These are phyloP conservation scores for Quambalaria eucalypti DNA, from an alignment of 1,284 basidiomycete species.

Conservation along the genomic window DNA sequence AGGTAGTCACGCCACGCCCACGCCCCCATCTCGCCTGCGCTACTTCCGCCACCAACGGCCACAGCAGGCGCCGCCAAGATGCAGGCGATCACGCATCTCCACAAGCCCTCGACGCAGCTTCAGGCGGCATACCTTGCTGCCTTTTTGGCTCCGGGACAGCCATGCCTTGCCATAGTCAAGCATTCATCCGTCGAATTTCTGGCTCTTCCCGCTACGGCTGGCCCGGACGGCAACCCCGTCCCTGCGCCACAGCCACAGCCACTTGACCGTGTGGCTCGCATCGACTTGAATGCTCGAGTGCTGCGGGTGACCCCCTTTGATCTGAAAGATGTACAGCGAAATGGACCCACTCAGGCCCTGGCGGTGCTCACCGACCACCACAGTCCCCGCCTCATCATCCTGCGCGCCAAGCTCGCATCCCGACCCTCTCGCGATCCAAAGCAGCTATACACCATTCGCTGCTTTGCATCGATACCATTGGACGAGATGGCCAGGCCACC, in stretches of 20 bases:
- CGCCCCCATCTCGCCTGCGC: no score
- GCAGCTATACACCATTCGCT: conserved; percentile 2
- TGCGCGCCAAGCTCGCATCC: conserved; percentile 6
- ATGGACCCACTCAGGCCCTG: no score
- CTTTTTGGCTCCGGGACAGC: conserved; percentile 16
- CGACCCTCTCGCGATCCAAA: neutral
- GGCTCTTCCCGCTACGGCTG: conserved; percentile 4
- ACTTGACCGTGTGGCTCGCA: conserved; percentile 9
- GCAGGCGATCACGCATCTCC: conserved; percentile 22
- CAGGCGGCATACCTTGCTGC: conserved; percentile 13
- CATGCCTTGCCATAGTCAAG: conserved; percentile 19
- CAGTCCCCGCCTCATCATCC: conserved; percentile 19
- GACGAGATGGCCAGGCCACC: conserved; percentile 26
- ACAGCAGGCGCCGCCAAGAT: conserved; percentile 5
- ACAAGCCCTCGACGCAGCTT: conserved; percentile 17
- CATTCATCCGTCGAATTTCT: conserved; percentile 22
- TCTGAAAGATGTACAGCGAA: neutral
- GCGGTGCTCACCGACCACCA: conserved; percentile 33
- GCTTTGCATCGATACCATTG: conserved; percentile 16
- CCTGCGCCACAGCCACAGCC: neutral
- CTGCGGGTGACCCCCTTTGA: conserved; percentile 12
- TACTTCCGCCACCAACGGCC: no score
- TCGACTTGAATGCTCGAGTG: conserved; percentile 19
- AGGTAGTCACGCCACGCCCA: no score
- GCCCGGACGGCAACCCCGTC: neutral